Evolutionary conservation across 768 basidiomycete species (phyloP).

Genomic region (Punctularia strigosozonata): DNA sequence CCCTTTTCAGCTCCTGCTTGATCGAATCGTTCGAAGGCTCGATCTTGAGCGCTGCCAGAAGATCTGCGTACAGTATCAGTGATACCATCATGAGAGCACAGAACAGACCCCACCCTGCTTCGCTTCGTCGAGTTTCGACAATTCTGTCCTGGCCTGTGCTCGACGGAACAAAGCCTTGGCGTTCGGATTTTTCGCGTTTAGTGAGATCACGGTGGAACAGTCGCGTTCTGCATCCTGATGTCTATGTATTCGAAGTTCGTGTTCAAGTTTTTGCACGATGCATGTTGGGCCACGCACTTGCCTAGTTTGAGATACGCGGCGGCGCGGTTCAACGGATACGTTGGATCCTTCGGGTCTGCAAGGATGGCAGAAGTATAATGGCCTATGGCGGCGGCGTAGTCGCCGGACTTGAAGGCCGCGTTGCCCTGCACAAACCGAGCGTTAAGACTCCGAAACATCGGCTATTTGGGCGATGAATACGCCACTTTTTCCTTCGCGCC

Average conservation of each 20-base stretch:
- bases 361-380: slow-evolving; percentile 78
- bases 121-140: slow-evolving; percentile 47
- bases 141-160: slow-evolving; percentile 53
- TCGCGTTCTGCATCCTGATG: slow-evolving; percentile 75
- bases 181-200: slow-evolving; percentile 47
- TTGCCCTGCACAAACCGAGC: slow-evolving; percentile 59
- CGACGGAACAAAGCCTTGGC: slow-evolving; percentile 75
- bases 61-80: slow-evolving; percentile 33
- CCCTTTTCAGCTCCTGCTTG: slow-evolving; percentile 46
- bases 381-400: slow-evolving; percentile 71
- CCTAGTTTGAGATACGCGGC: slow-evolving; percentile 89
- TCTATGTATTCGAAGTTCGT: slow-evolving; percentile 23
- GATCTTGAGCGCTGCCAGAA: slow-evolving; percentile 40
- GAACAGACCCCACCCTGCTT: slow-evolving; percentile 34
- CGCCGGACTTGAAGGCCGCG: slow-evolving; percentile 67
- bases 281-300: slow-evolving; percentile 56
- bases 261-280: not conserved
- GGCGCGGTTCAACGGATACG: slow-evolving; percentile 78
- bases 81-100: not conserved
- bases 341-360: slow-evolving; percentile 57
- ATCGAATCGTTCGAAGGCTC: slow-evolving; percentile 58
- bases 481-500: not conserved
- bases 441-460: not conserved
- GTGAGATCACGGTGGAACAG: slow-evolving; percentile 49
- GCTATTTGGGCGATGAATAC: not conserved